These are phyloP conservation scores for Rhypophila decipiens DNA, from an alignment of 495 filamentous ascomycete species.

Conservation along the genomic window DNA sequence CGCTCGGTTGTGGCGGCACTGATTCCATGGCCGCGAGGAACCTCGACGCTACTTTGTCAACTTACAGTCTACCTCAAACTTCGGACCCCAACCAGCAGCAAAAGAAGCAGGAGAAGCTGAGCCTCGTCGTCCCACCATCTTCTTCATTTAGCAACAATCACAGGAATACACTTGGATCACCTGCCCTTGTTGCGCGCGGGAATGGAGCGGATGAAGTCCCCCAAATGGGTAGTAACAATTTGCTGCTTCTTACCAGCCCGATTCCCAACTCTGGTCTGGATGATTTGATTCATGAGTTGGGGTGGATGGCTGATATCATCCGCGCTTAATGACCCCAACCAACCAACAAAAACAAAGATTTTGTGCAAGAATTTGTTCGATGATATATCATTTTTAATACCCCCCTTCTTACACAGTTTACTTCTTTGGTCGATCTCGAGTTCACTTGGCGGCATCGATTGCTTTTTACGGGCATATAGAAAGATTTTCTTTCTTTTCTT, in stretches of 20 bases:
- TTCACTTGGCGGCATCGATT: too few relatives aligned
- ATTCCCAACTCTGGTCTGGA: slow-evolving; percentile 33
- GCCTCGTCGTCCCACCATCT: neutral
- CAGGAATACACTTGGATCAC: slow-evolving; percentile 15
- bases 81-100: slow-evolving; percentile 12
- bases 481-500: too few relatives aligned
- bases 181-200: slow-evolving; percentile 19
- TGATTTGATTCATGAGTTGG: slow-evolving; percentile 37
- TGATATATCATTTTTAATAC: too few relatives aligned
- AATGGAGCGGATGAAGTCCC: slow-evolving; percentile 17
- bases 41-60: slow-evolving; percentile 27
- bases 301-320: slow-evolving; percentile 41
- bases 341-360: too few relatives aligned
- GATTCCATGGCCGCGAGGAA: slow-evolving; percentile 8
- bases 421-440: too few relatives aligned
- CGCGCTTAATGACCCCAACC: too few relatives aligned
- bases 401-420: too few relatives aligned
- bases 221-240: slow-evolving; percentile 14
- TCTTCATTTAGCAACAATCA: neutral
- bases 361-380: neutral
- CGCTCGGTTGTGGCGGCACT: neutral
- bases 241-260: slow-evolving; percentile 23
- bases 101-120: slow-evolving; percentile 7
- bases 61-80: slow-evolving; percentile 35
- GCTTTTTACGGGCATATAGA: too few relatives aligned